A percentile compares a stretch with the other conserved stretches of the same genome.
These are phyloP conservation scores for Calonectria multiphialidica DNA, from an alignment of 2,329 filamentous ascomycete species.

Conservation along the genomic window DNA sequence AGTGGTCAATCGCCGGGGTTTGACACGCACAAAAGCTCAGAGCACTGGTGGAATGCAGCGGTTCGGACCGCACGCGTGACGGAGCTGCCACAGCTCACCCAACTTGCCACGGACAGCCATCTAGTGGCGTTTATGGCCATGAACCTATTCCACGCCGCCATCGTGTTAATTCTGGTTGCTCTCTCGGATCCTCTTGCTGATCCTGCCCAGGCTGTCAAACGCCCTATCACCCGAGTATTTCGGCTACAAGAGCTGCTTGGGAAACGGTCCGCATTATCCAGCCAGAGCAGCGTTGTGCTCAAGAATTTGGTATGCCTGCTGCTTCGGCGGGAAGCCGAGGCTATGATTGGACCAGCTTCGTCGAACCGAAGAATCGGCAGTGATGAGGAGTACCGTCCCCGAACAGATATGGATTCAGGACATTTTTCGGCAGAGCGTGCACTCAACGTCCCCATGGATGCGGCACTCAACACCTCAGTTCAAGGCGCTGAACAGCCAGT, in stretches of 20 bases:
- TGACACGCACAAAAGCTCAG: conserved; percentile 30
- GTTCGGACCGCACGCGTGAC: conserved; percentile 53
- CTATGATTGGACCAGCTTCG: conserved; percentile 1
- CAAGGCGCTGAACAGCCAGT: not conserved
- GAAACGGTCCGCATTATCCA: not conserved
- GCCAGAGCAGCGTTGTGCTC: conserved; percentile 9
- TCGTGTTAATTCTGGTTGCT: conserved; percentile 56
- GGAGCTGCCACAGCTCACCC: conserved; percentile 47
- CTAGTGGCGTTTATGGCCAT: conserved; percentile 58
- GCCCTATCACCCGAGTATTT: conserved; percentile 56
- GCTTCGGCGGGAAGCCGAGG: conserved; percentile 4
- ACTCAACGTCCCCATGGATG: not conserved
- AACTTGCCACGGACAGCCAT: conserved; percentile 55
- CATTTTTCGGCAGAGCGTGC: not conserved
- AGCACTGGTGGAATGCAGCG: conserved; percentile 53
- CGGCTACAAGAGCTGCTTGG: conserved; percentile 50
- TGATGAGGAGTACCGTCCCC: not conserved
- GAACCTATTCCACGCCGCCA: conserved; percentile 58
- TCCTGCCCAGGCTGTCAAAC: conserved; percentile 55
- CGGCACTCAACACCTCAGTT: not conserved
- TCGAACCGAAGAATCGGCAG: not conserved
- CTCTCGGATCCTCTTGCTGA: conserved; percentile 56
- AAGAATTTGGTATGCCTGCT: conserved; percentile 4
- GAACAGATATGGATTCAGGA: not conserved
- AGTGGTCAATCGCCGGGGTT: not conserved